phyloP scores from a whole-genome alignment of 108 stramenopile genomes.

The Mediolabrus comicus region DNA sequence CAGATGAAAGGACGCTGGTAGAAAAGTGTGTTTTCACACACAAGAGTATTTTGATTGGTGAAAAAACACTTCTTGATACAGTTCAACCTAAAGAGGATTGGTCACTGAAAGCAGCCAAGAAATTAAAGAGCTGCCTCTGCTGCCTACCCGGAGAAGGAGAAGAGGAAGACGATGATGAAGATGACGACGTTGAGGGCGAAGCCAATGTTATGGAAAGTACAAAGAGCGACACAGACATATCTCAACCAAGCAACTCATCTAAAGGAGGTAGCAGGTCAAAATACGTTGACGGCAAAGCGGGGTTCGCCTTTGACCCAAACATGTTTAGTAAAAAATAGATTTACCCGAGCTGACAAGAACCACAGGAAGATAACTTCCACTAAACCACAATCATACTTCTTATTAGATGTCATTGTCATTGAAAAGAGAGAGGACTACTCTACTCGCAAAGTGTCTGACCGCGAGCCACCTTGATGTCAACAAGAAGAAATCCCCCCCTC shows the following conservation, averaged over 20 bases:
- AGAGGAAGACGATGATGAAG: conserved; percentile 49
- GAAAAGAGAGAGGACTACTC: no score
- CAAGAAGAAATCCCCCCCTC: no score
- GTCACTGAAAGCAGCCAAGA: conserved; percentile 67
- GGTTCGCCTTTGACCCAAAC: conserved; percentile 44
- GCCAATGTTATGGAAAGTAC: conserved; percentile 11
- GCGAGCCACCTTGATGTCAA: no score
- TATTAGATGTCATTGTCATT: no score
- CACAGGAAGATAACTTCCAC: neutral
- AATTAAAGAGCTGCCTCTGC: conserved; percentile 47
- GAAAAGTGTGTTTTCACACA: conserved; percentile 80
- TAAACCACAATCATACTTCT: no score
- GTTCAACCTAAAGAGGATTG: conserved; percentile 77
- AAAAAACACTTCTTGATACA: conserved; percentile 82
- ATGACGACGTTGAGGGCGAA: conserved; percentile 42
- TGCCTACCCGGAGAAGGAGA: conserved; percentile 50
- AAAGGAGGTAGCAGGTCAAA: conserved; percentile 12
- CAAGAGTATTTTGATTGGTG: conserved; percentile 77
- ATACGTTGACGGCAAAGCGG: conserved; percentile 43
- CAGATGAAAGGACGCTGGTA: conserved; percentile 39
- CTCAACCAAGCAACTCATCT: neutral
- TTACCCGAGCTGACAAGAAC: neutral
- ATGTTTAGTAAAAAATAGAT: conserved; percentile 18
- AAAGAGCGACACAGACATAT: conserved; percentile 4
- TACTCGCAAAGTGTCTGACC: no score